Percentiles rank a stretch among this genome's conserved stretches.
Evolutionary conservation across 1,284 basidiomycete species (phyloP).

Genomic region (Omphalotus olearius): DNA sequence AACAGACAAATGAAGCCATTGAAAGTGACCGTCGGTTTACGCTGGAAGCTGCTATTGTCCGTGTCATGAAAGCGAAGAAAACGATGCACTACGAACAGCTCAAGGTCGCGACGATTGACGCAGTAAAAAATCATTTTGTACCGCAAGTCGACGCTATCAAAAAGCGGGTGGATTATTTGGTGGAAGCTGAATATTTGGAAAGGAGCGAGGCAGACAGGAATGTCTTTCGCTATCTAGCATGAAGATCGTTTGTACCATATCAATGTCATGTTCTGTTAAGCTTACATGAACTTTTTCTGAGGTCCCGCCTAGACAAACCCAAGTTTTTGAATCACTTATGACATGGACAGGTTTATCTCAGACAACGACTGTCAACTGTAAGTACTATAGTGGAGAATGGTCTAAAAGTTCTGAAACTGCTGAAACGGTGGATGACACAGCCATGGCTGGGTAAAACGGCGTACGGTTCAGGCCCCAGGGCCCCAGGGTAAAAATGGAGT

Average conservation of each 20-base stretch:
- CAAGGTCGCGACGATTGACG: conserved; percentile 74
- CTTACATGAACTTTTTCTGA: too few species aligned
- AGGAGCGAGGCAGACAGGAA: conserved; percentile 71
- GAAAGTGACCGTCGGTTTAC: conserved; percentile 84
- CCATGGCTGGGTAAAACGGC: too few species aligned
- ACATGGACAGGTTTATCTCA: too few species aligned
- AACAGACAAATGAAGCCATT: conserved; percentile 79
- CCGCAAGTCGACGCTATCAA: conserved; percentile 79
- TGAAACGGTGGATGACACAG: too few species aligned
- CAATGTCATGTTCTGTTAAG: too few species aligned
- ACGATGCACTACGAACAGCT: conserved; percentile 75
- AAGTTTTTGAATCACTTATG: too few species aligned
- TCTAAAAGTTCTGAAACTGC: too few species aligned
- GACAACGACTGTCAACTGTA: too few species aligned
- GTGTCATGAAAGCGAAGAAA: conserved; percentile 92
- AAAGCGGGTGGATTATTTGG: conserved; percentile 74
- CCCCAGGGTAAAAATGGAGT: too few species aligned
- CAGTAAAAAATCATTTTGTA: conserved; percentile 77
- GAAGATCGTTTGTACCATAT: conserved; percentile 13
- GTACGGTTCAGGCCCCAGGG: too few species aligned
- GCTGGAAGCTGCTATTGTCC: conserved; percentile 91
- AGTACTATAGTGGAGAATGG: too few species aligned
- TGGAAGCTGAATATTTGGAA: conserved; percentile 84
- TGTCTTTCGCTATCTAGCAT: conserved; percentile 78
- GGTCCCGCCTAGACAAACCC: too few species aligned